Evolutionary conservation across 75 land plant species (phyloP), one percentile per base, ranked within the genome.

Genomic region (Pinus tabuliformis): DNA sequence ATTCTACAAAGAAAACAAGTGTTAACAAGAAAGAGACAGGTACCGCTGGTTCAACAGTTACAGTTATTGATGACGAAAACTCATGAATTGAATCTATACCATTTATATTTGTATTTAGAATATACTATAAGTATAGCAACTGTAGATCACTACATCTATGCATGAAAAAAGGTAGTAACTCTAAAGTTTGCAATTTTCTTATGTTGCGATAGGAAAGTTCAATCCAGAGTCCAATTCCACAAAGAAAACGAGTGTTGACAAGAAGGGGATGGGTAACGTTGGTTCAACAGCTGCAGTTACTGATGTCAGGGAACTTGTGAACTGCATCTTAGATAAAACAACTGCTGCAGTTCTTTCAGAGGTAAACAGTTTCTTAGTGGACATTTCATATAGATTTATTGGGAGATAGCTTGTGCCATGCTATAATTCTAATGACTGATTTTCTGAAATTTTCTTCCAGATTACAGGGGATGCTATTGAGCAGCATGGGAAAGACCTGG

Each of bases 281-380:
- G 49, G 45, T 42, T n/a, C 71, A 42, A 42, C 21, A 22, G 76
- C 58, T 60, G 65, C 81, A 11, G 61, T 73, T 63, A 73, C 82
- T 64, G 82, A 91, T 78, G 64, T 84, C 8, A 75, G 59, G 36
- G 78, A 72, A 17, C 75, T 91, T 79, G 83, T 86, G 17, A 79
- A 86, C 14, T 83, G 86, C 49, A 78, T 91, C 20, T 70, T 91
- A 59, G 75, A 88, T 21, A 88, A 80, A 73, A 79, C 83, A n/a
- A 62, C 85, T 20, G 60, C 79, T 37, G 45, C 80, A 18, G 56
- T 91, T n/a, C 73, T 84, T 15, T 75, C 85, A 75, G 84, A 89
- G 87, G 93, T 84, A 58, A 17, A n/a, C 61, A 52, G 5, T 33
- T 52, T 65, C 18, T 42, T 6, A 36, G 21, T 21, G 9, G 5